Percentiles rank a stretch among this genome's conserved stretches.
These are phyloP conservation scores for Arbutus unedo DNA, from an alignment of 148 eudicot genomes.

Conservation along the genomic window DNA sequence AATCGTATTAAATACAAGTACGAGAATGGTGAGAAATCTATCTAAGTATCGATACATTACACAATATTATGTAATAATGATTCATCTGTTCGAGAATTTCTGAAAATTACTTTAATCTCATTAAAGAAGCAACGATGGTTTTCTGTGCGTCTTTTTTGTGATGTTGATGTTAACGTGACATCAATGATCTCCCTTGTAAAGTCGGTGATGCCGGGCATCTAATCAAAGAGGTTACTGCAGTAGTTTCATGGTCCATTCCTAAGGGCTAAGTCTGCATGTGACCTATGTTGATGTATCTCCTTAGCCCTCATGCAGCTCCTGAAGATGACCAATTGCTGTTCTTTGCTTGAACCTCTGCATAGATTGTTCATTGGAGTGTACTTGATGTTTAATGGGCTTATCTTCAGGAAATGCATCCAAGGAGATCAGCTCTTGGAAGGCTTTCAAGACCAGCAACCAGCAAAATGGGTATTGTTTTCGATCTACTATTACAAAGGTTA, in stretches of 20 bases:
- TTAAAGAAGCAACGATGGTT: not conserved
- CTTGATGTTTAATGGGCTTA: not conserved
- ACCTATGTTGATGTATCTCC: not conserved
- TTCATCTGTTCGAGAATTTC: not conserved
- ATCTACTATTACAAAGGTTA: not conserved
- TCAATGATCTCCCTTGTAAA: not conserved
- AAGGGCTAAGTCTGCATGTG: not conserved
- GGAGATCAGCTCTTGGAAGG: constrained; percentile 11
- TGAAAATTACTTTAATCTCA: not conserved
- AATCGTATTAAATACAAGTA: not conserved
- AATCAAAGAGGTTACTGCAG: not conserved
- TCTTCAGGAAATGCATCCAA: constrained; percentile 14
- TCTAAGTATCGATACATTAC: not conserved
- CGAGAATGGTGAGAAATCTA: not conserved
- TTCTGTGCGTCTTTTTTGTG: not conserved
- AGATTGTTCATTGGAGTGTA: not conserved
- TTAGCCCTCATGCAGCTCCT: not conserved
- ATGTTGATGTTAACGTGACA: not conserved
- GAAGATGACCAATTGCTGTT: not conserved
- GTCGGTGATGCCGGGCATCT: not conserved
- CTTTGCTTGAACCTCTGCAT: not conserved
- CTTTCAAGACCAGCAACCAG: not conserved
- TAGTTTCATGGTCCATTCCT: not conserved
- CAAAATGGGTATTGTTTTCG: constrained; percentile 9
- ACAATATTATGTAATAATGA: not conserved